Conservation (phyloP, 345 rosid species). For the Ceriops tagal region DNA sequence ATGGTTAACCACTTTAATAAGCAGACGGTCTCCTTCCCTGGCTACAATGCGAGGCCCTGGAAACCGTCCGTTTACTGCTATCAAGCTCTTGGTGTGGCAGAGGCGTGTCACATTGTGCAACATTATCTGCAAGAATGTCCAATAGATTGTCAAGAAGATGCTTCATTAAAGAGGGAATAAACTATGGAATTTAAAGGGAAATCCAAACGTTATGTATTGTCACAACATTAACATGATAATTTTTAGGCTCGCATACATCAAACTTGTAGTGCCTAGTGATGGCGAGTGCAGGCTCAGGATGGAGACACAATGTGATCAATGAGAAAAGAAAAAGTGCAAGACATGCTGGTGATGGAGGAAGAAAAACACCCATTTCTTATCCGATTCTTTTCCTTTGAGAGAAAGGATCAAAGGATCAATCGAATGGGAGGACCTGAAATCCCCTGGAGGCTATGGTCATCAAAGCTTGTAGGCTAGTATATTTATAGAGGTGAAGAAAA, state of each 20-base stretch:
- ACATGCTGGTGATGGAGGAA: constrained; percentile 24
- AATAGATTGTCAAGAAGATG: neutral
- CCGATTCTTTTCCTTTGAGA: neutral
- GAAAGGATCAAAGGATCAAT: neutral
- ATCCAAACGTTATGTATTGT: no score
- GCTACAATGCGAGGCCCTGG: constrained; percentile 28
- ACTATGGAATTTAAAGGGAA: neutral
- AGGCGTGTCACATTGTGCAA: constrained; percentile 20
- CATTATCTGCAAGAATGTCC: constrained; percentile 6
- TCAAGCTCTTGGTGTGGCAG: constrained; percentile 17
- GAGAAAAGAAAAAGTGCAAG: constrained; percentile 9
- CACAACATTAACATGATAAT: no score
- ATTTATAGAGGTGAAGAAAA: constrained; percentile 26
- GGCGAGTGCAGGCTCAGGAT: constrained; percentile 12
- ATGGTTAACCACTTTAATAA: constrained; percentile 20
- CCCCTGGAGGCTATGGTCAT: neutral
- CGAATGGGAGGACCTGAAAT: neutral
- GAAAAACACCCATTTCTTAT: constrained; percentile 23
- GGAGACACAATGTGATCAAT: constrained; percentile 1
- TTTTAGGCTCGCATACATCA: constrained; percentile 9
- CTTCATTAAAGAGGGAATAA: neutral
- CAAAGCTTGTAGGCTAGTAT: constrained; percentile 13
- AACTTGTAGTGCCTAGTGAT: constrained; percentile 19
- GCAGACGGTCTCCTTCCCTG: constrained; percentile 19
- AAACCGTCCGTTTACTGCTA: constrained; percentile 17